Evolutionary conservation across 352 stramenopile genomes (phyloP), one percentile per base, ranked within the genome.

Genomic region (Pythium pyrilobum): DNA sequence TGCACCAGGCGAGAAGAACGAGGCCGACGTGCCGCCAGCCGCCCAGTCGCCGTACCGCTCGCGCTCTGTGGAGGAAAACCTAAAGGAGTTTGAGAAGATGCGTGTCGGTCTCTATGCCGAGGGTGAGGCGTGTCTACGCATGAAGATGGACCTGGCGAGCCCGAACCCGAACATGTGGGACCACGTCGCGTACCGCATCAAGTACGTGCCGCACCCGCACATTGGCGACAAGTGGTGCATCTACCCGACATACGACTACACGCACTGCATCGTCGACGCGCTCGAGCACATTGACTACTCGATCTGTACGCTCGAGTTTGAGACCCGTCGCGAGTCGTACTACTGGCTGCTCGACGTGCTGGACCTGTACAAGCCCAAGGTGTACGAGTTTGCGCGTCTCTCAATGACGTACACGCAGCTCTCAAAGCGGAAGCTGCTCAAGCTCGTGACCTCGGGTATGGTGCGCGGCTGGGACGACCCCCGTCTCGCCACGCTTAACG

Each of bases 201-300:
- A 98, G 67, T 99, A 96, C 66, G 91, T 97, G 39, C 69, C 91
- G 37, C 97, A 99, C 74, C 97, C 97, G 41, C 95, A 99, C 77
- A 92, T 97, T 34, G 97, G 97, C 32, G 82, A 97, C 57, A 92
- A 92, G 57, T 99, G 97, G 97, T 99, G 96, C 71, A 98, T 99
- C 69, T 99, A 99, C 76, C 97, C 97, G 10, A 98, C 96, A 5
- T 99, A 99, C 72, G 97, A 99, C 80, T 99, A 97, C 71, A 99
- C 97, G 56, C 97, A 99, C 80, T 98, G 97, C 73, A 98, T 99
- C 63, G 80, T 93, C 32, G 95, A 98, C 65, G 96, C 95, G 25
- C 72, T 99, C 13, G 97, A 99, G 76, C 89, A 99, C 70, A 98
- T 99, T 65, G 97, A 99, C 76, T 99, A 99, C 73, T 98, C 92